Evolutionary conservation across 108 stramenopile species (phyloP), one percentile per base, ranked within the genome.

Genomic region (Cylindrotheca fusiformis): DNA sequence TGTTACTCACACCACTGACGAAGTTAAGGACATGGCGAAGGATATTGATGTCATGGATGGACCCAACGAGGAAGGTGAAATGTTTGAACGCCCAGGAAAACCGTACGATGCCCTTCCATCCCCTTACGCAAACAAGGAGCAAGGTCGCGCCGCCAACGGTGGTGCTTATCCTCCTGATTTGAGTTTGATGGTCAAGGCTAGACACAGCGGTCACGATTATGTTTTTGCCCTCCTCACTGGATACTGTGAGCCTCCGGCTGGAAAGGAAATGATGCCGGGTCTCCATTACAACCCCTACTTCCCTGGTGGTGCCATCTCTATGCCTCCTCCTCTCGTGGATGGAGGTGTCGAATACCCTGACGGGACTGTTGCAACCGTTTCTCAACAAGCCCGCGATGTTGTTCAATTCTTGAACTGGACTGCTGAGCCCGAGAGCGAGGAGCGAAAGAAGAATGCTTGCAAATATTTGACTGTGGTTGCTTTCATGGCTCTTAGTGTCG

Each of bases 81-180:
- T 97, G 96, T 99, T 97, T 67, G 99, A 99, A 74, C 92, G 99
- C 23, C 99, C 99, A 8, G 97, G 96, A 47, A 98, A 98, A 82
- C 91, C 95, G 6, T 87, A 88, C 52, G 97, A 98, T 83, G 60
- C 73, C 0, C 71, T 97, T 54, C 99, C 97, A 28, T 81, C 73
- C 4, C 99, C 99, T 14, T 99, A 99, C 72, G 75, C 79, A 58
- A 99, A 99, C 71, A 94, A 97, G 70, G 97, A 96, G 55, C 81
- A 85, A 23, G 99, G 90, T 22, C 96, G 96, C 59, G 77, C 94
- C 36, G 97, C 97, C 60, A 99, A 99, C 80, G 93, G 91, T 67
- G 99, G 99, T 29, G 97, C 99, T 1, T 85, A 90, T 52, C 99
- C 99, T n/a, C 99, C 99, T 25, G 99, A 99, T 68, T 77, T 99